These are phyloP conservation scores for Schizosaccharomyces pombe DNA, from an alignment of 805 yeast species.

Conservation along the genomic window DNA sequence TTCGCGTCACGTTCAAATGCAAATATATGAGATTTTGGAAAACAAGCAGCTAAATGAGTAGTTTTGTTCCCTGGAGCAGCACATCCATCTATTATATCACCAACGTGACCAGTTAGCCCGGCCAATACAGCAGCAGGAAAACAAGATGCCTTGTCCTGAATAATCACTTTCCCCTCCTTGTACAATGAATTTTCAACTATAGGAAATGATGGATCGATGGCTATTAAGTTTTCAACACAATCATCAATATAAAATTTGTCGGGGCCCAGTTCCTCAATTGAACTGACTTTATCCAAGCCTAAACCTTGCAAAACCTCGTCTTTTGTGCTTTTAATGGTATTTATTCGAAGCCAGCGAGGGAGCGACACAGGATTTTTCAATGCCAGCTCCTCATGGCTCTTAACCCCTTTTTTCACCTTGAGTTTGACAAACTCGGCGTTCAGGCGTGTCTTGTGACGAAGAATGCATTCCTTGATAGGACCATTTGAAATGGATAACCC, in stretches of 20 bases:
- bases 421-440: slow-evolving; percentile 61
- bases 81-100: slow-evolving; percentile 66
- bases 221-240: slow-evolving; percentile 53
- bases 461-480: slow-evolving; percentile 57
- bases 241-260: slow-evolving; percentile 42
- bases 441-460: slow-evolving; percentile 57
- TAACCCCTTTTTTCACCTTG: slow-evolving; percentile 48
- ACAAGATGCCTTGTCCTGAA: slow-evolving; percentile 92
- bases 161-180: slow-evolving; percentile 51
- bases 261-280: slow-evolving; percentile 9
- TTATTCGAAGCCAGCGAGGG: slow-evolving; percentile 30
- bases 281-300: slow-evolving; percentile 5
- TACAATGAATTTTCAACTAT: slow-evolving; percentile 49
- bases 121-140: slow-evolving; percentile 73
- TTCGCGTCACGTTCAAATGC: slow-evolving; percentile 76
- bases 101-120: slow-evolving; percentile 27
- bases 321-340: slow-evolving; percentile 29
- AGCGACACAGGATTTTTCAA: slow-evolving; percentile 5
- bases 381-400: slow-evolving; percentile 25
- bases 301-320: slow-evolving; percentile 1
- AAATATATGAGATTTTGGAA: slow-evolving; percentile 19
- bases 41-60: slow-evolving; percentile 59
- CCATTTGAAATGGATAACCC: slow-evolving; percentile 80
- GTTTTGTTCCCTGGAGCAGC: slow-evolving; percentile 98
- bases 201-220: slow-evolving; percentile 46